Evolutionary conservation across 2,329 filamentous ascomycete species (phyloP), one percentile per base, ranked within the genome.

Genomic region (Hymenotorrendiella dingleyae): DNA sequence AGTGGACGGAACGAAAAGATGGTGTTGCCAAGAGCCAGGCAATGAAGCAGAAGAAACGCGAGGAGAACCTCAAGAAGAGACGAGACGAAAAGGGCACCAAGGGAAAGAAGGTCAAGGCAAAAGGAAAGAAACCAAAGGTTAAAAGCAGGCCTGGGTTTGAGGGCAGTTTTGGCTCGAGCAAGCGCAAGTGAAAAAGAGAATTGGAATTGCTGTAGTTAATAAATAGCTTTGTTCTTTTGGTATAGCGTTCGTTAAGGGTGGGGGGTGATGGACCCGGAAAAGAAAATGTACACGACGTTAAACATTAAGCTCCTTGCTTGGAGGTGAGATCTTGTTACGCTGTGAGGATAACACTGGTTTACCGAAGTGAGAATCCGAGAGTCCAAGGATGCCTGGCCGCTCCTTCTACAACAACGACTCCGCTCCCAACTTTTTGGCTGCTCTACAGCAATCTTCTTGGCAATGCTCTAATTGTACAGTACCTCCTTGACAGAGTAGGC

Each of bases 41-140:
- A 40, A 82, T 86, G 54, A 83, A 82, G 62, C 87, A 91, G 60
- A 80, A 80, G 65, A 94, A 94, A 72, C 76, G 84, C 49, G 85
- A 89, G 59, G 84, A 86, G 36, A 91, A 91, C 62, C 68, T 91
- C 50, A 72, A 73, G 56, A 84, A 85, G 66, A 74, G 85, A 52
- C 76, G 76, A 54, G 87, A 93, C 37, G 84, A 86, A 52, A 90
- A 89, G 68, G 76, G 78, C 41, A 73, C 72, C 52, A 74, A 72
- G 42, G 74, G 72, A 24, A 81, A 78, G 63, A 38, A 38, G 33
- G 78, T 77, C 47, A 68, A 66, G 53, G 60, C 57, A n/a, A 67
- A 71, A 68, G 64, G 58, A 3, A 58, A 55, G 28, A 62, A 60
- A 45, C 52, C 55, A 17, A 61, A 65, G 50, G 53, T 59, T 32